A percentile compares a stretch with the other conserved stretches of the same genome.
Evolutionary conservation across 257 asterid species (phyloP).

Genomic region (Avicennia marina): DNA sequence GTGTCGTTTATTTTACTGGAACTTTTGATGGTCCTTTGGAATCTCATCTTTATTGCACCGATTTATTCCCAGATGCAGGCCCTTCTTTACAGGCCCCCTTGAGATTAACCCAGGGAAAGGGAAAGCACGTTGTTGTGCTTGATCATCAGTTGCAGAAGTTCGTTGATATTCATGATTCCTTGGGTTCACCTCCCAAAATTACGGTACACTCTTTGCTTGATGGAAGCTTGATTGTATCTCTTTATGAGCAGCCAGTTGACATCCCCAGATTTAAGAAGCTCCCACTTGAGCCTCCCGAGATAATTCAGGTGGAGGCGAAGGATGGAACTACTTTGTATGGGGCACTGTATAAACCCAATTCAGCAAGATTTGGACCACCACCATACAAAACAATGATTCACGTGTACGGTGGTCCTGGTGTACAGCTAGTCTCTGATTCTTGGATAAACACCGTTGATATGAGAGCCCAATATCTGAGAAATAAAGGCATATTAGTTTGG

Average conservation of each 20-base stretch:
- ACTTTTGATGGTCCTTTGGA: conserved; percentile 78
- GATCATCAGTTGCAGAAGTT: conserved; percentile 83
- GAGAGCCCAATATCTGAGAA: conserved; percentile 86
- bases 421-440: conserved; percentile 77
- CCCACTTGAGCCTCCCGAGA: conserved; percentile 66
- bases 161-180: conserved; percentile 70
- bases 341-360: conserved; percentile 72
- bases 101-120: conserved; percentile 73
- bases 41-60: conserved; percentile 70
- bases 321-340: conserved; percentile 81
- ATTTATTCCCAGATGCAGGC: conserved; percentile 41
- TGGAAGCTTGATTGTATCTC: conserved; percentile 52
- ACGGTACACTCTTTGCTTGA: conserved; percentile 60
- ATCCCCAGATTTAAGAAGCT: conserved; percentile 46
- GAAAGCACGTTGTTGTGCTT: conserved; percentile 76
- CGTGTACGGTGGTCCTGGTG: conserved; percentile 93
- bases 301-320: conserved; percentile 52
- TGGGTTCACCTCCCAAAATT: conserved; percentile 69
- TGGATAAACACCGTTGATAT: conserved; percentile 88
- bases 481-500: conserved; percentile 91
- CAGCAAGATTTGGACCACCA: conserved; percentile 75
- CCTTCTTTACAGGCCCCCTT: conserved; percentile 36
- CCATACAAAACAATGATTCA: conserved; percentile 91
- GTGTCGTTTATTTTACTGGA: conserved; percentile 67
- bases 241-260: conserved; percentile 52